Conservation (phyloP, 177 flowering plant genomes). For the Vitis hybrid region DNA sequence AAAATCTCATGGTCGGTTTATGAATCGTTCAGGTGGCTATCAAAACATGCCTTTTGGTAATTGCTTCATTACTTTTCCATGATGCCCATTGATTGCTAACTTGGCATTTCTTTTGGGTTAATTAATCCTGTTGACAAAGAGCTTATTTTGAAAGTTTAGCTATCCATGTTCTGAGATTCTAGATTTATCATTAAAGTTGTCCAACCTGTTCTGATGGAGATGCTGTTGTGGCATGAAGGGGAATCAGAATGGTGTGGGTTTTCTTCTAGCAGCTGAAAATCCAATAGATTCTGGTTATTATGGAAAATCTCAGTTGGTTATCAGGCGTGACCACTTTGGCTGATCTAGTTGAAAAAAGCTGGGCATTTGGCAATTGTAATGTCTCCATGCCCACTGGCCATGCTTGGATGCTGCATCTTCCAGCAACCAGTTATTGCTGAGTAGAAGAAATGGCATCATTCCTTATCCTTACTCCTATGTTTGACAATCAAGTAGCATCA, state of each 20-base stretch:
- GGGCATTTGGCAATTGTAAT: too few relatives aligned
- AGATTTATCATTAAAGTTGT: not conserved
- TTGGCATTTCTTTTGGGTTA: not conserved
- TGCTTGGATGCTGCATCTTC: too few relatives aligned
- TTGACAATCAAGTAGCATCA: too few relatives aligned
- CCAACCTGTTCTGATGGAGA: not conserved
- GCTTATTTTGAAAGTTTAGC: not conserved
- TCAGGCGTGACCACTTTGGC: too few relatives aligned
- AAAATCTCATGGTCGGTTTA: slow-evolving; percentile 4
- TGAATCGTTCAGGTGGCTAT: slow-evolving; percentile 2
- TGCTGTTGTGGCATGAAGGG: not conserved
- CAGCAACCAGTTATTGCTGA: too few relatives aligned
- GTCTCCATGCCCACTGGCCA: too few relatives aligned
- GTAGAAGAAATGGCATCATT: too few relatives aligned
- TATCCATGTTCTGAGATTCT: not conserved
- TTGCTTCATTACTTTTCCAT: not conserved
- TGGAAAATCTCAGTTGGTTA: too few relatives aligned
- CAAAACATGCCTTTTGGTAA: not conserved
- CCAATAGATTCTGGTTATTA: too few relatives aligned
- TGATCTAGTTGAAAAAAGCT: too few relatives aligned
- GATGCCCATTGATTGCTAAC: not conserved
- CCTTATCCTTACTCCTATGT: too few relatives aligned
- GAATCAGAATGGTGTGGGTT: not conserved
- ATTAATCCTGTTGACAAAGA: not conserved
- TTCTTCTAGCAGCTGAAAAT: not conserved